phyloP scores from a whole-genome alignment of 306 rosid genomes.

The Malus sieversii region DNA sequence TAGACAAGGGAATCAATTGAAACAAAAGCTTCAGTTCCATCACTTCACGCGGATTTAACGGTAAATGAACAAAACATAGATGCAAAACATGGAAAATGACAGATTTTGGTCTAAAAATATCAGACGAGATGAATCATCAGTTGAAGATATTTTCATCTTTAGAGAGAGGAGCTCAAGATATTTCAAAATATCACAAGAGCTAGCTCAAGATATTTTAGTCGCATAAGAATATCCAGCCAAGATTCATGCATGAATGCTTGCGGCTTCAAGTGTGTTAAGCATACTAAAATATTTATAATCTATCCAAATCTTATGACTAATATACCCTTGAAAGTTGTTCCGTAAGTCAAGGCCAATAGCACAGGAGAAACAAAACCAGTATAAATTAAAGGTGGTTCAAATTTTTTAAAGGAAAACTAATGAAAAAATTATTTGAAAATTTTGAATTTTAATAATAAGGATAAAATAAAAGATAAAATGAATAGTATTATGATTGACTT shows the following conservation, averaged over 20 bases:
- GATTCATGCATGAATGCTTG: not conserved
- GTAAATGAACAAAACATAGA: not conserved
- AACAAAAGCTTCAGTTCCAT: not conserved
- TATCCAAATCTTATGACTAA: not conserved
- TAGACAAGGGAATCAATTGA: not conserved
- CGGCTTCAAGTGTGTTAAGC: not conserved
- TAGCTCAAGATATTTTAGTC: not conserved
- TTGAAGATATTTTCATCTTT: conserved; percentile 8
- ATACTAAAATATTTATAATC: not conserved
- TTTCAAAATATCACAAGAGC: not conserved
- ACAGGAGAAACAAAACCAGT: not conserved
- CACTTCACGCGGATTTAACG: not conserved
- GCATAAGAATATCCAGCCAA: not conserved
- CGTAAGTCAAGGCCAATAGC: not conserved
- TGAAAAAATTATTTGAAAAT: too few relatives aligned
- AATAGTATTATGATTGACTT: too few relatives aligned
- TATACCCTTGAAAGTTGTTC: not conserved
- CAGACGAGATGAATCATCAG: not conserved
- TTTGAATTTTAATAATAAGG: too few relatives aligned
- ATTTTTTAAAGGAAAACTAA: too few relatives aligned
- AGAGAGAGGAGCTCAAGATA: not conserved
- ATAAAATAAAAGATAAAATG: too few relatives aligned
- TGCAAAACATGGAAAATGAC: conserved; percentile 2
- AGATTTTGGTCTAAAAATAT: conserved; percentile 8
- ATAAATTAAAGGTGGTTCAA: not conserved